Percentiles rank a stretch among this genome's conserved stretches.
Conservation (phyloP, 352 stramenopile genomes). For the Globisporangium abappressorium region DNA sequence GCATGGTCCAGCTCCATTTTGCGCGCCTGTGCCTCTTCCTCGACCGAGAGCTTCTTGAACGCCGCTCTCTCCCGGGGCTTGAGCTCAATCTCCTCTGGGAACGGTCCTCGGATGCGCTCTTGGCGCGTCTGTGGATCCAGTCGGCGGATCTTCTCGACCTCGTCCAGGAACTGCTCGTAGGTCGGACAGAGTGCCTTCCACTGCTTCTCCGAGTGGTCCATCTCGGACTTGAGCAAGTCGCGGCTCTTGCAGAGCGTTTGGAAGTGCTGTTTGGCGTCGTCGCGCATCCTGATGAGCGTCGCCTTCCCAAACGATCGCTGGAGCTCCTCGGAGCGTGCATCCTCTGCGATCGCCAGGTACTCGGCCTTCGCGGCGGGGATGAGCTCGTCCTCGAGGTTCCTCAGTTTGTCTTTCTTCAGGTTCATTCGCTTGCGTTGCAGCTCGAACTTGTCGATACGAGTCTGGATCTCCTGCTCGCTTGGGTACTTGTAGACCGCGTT, state of each 20-base stretch:
- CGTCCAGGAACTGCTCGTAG: conserved; percentile 61
- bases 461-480: conserved; percentile 59
- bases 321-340: conserved; percentile 64
- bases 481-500: conserved; percentile 73
- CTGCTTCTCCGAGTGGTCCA: conserved; percentile 40
- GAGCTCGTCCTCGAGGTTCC: conserved; percentile 38
- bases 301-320: conserved; percentile 59
- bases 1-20: conserved; percentile 55
- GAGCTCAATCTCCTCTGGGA: conserved; percentile 42
- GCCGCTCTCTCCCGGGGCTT: conserved; percentile 48
- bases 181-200: conserved; percentile 46
- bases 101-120: conserved; percentile 49
- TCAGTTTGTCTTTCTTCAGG: conserved; percentile 36
- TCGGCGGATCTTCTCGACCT: conserved; percentile 47
- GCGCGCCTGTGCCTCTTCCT: conserved; percentile 68
- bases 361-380: conserved; percentile 73
- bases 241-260: conserved; percentile 46
- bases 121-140: conserved; percentile 34
- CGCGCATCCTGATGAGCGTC: conserved; percentile 58
- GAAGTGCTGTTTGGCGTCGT: conserved; percentile 59
- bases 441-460: conserved; percentile 55
- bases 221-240: conserved; percentile 45
- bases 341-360: conserved; percentile 71
- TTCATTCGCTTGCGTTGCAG: conserved; percentile 44
- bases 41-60: conserved; percentile 82